A percentile compares a stretch with the other conserved stretches of the same genome.
Conservation (phyloP, 768 basidiomycete genomes). For the Tulasnella sp. region DNA sequence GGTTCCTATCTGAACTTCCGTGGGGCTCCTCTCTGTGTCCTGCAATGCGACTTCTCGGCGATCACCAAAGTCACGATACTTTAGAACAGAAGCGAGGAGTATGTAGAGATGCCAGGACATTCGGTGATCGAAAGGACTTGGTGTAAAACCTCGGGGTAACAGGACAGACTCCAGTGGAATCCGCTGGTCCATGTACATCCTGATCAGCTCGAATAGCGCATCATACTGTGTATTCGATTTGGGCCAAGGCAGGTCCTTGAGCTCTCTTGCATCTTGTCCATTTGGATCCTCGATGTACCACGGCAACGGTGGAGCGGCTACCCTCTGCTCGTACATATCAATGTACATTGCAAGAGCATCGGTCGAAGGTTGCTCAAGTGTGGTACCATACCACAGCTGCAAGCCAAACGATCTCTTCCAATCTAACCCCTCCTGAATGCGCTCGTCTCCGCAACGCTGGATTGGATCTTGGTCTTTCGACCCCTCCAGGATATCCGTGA, state of each 20-base stretch:
- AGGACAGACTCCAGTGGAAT: constrained; percentile 53
- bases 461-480: constrained; percentile 37
- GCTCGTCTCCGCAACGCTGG: constrained; percentile 42
- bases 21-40: constrained; percentile 29
- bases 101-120: constrained; percentile 90
- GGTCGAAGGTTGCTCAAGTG: constrained; percentile 44
- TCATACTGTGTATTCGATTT: constrained; percentile 32
- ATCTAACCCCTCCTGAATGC: constrained; percentile 61
- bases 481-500: constrained; percentile 44
- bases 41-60: constrained; percentile 26
- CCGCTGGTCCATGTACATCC: constrained; percentile 58
- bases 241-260: too few species aligned
- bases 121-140: constrained; percentile 66
- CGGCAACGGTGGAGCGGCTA: constrained; percentile 28
- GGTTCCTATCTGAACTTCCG: constrained; percentile 36
- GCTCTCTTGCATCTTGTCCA: too few species aligned
- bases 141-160: constrained; percentile 56
- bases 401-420: constrained; percentile 93
- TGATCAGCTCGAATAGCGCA: constrained; percentile 69
- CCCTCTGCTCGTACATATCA: constrained; percentile 17
- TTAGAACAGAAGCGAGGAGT: constrained; percentile 69
- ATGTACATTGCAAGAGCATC: constrained; percentile 53
- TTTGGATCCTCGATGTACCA: constrained; percentile 38
- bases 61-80: constrained; percentile 79
- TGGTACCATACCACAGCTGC: constrained; percentile 75